These are phyloP conservation scores for Anthostomella pinea DNA, from an alignment of 2,329 filamentous ascomycete species.

Conservation along the genomic window DNA sequence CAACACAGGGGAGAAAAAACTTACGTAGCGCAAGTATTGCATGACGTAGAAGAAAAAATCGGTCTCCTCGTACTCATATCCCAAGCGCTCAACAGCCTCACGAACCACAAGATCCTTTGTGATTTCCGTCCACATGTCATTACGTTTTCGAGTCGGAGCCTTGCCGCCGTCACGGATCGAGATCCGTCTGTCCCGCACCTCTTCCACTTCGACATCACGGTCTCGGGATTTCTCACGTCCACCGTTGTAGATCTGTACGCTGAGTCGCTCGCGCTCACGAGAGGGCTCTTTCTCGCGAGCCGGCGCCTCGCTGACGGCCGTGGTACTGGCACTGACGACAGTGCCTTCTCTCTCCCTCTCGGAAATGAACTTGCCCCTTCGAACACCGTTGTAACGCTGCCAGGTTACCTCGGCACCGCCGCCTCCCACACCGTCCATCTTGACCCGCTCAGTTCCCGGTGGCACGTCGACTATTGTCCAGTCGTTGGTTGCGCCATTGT, in stretches of 20 bases:
- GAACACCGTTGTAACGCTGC: constrained; percentile 75
- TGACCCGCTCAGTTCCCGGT: constrained; percentile 77
- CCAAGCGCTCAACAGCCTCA: constrained; percentile 80
- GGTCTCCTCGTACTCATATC: constrained; percentile 89
- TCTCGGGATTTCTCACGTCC: constrained; percentile 32
- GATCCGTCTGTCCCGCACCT: constrained; percentile 51
- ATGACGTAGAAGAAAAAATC: constrained; percentile 89
- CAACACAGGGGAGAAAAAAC: constrained; percentile 35
- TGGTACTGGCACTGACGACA: constrained; percentile 31
- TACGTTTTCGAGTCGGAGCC: constrained; percentile 42
- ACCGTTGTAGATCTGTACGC: constrained; percentile 43
- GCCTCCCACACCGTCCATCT: constrained; percentile 75
- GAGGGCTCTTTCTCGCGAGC: constrained; percentile 21
- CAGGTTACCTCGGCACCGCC: constrained; percentile 74
- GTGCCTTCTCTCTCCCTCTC: constrained; percentile 54
- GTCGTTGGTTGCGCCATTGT: constrained; percentile 68
- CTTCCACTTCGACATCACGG: constrained; percentile 52
- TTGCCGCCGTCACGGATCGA: constrained; percentile 35
- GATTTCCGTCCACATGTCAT: constrained; percentile 92
- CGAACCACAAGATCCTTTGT: constrained; percentile 86
- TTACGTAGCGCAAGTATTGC: constrained; percentile 83
- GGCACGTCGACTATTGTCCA: constrained; percentile 85
- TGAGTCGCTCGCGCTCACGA: constrained; percentile 36
- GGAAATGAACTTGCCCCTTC: constrained; percentile 70
- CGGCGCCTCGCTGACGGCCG: constrained; percentile 31